A percentile compares a stretch with the other conserved stretches of the same genome.
Evolutionary conservation across 106 monocot species (phyloP).

Genomic region (Ottelia alismoides): DNA sequence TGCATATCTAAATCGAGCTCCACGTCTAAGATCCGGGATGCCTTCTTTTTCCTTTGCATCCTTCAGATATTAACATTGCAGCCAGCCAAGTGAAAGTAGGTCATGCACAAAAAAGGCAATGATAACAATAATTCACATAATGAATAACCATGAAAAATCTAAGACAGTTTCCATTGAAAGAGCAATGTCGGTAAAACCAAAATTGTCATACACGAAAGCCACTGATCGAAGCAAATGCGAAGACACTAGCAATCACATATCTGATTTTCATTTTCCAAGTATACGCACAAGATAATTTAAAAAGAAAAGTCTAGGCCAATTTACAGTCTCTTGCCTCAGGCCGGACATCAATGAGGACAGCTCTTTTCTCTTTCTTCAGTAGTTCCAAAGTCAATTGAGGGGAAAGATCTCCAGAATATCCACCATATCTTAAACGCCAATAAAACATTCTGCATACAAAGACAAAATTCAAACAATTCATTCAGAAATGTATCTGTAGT

Average conservation of each 20-base stretch:
- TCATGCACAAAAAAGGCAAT: too few species aligned
- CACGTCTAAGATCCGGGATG: conserved; percentile 81
- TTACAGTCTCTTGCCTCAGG: conserved; percentile 99
- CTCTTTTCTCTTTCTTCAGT: conserved; percentile 59
- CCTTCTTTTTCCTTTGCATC: conserved; percentile 78
- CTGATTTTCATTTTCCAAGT: too few species aligned
- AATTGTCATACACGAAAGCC: too few species aligned
- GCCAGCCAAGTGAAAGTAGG: too few species aligned
- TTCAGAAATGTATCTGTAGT: background rate
- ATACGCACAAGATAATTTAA: conserved; percentile 49
- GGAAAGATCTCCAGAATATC: conserved; percentile 77
- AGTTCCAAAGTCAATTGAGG: conserved; percentile 63
- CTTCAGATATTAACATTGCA: too few species aligned
- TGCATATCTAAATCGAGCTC: conserved; percentile 79
- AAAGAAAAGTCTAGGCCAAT: conserved; percentile 61
- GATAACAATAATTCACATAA: too few species aligned
- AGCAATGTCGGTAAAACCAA: too few species aligned
- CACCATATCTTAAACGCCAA: conserved; percentile 64
- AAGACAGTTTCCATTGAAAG: too few species aligned
- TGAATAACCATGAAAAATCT: too few species aligned
- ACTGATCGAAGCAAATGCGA: too few species aligned
- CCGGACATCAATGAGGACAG: conserved; percentile 91
- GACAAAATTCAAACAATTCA: background rate
- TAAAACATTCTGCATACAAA: conserved; percentile 49
- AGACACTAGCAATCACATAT: too few species aligned